Evolutionary conservation across 805 yeast species (phyloP).

Genomic region (Hanseniaspora mollemarum): DNA sequence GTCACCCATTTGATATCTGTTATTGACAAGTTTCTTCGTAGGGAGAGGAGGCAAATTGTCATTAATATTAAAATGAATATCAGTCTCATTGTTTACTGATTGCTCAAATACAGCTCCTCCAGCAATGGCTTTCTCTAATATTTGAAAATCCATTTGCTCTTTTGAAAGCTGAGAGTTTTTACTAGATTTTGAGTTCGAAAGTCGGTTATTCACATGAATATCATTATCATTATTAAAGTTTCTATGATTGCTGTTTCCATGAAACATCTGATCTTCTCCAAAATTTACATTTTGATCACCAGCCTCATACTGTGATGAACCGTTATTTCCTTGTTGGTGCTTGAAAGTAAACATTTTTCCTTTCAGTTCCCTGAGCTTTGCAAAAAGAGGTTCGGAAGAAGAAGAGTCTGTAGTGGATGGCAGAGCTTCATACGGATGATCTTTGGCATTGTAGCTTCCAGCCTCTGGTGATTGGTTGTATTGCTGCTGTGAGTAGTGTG

Average conservation of each 20-base stretch:
- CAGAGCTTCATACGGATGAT: background rate
- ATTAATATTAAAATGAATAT: conserved; percentile 1
- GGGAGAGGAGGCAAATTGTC: conserved; percentile 12
- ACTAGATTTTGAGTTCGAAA: conserved; percentile 6
- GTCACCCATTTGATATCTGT: conserved; percentile 2
- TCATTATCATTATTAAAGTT: background rate
- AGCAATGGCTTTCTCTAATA: conserved; percentile 29
- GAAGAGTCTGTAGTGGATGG: background rate
- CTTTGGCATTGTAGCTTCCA: background rate
- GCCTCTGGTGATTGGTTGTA: background rate
- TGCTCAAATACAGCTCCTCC: conserved; percentile 21
- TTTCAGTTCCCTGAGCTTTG: conserved; percentile 28
- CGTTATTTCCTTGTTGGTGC: conserved; percentile 21
- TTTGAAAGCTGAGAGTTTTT: conserved; percentile 10
- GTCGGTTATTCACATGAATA: background rate
- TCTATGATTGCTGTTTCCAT: conserved; percentile 14
- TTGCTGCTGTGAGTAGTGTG: background rate
- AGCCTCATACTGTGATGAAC: background rate
- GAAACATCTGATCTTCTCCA: background rate
- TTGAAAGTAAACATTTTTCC: conserved; percentile 29
- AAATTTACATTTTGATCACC: conserved; percentile 17
- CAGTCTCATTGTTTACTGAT: background rate
- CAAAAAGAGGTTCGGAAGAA: conserved; percentile 26
- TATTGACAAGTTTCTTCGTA: conserved; percentile 1
- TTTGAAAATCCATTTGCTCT: conserved; percentile 27